phyloP scores from a whole-genome alignment of 495 filamentous ascomycete species.

The Astrocystis sublimbata region DNA sequence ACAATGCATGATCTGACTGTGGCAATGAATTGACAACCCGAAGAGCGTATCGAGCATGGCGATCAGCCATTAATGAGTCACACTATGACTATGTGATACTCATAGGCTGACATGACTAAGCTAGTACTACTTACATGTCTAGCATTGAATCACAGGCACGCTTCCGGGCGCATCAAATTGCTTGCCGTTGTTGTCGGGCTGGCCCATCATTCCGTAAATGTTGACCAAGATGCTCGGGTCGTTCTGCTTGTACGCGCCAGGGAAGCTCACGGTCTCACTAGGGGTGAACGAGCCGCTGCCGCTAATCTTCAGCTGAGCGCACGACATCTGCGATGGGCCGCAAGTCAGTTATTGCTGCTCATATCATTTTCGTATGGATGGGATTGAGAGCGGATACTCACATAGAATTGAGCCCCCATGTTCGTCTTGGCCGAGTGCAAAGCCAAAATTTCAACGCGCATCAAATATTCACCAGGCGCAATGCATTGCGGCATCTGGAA shows the following conservation, averaged over 20 bases:
- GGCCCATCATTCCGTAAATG: conserved; percentile 52
- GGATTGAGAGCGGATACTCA: conserved; percentile 17
- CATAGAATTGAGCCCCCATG: conserved; percentile 57
- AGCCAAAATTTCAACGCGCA: conserved; percentile 56
- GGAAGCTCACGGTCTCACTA: conserved; percentile 54
- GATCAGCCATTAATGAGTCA: not conserved
- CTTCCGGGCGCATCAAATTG: conserved; percentile 48
- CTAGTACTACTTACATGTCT: not conserved
- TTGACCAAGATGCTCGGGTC: conserved; percentile 56
- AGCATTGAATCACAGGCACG: conserved; percentile 45
- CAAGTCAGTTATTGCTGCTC: conserved; percentile 17
- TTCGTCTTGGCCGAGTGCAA: conserved; percentile 48
- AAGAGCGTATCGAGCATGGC: not conserved
- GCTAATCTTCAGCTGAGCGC: conserved; percentile 57
- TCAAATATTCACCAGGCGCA: conserved; percentile 53
- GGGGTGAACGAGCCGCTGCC: conserved; percentile 47
- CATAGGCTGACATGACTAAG: not conserved
- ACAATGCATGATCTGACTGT: not conserved
- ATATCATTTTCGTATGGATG: not conserved
- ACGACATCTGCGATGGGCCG: conserved; percentile 33
- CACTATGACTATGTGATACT: not conserved
- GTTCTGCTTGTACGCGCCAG: conserved; percentile 52
- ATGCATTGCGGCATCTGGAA: conserved; percentile 52
- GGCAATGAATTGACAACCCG: not conserved
- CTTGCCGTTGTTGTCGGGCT: conserved; percentile 50